Conservation (phyloP, 2,329 filamentous ascomycete species). For the Fusarium graminum region DNA sequence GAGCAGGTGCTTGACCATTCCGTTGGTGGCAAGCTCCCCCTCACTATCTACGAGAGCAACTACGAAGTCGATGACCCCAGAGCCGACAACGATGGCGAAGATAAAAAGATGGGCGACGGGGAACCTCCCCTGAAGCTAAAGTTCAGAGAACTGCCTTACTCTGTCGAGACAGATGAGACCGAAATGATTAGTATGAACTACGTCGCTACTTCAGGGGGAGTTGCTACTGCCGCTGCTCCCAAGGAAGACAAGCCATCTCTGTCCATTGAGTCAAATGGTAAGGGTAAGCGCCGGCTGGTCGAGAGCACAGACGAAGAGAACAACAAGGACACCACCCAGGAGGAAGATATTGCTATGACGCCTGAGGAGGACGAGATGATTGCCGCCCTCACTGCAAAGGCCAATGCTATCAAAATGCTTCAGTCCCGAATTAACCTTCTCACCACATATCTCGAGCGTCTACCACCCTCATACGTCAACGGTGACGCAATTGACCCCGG, state of each 20-base stretch:
- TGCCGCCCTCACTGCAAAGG: slow-evolving; percentile 81
- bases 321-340: slow-evolving; percentile 45
- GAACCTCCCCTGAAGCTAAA: slow-evolving; percentile 70
- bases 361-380: slow-evolving; percentile 73
- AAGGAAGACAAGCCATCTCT: slow-evolving; percentile 59
- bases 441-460: slow-evolving; percentile 79
- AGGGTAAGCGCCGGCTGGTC: slow-evolving; percentile 64
- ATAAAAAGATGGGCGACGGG: slow-evolving; percentile 79
- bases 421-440: slow-evolving; percentile 80
- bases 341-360: slow-evolving; percentile 62
- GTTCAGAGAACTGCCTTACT: slow-evolving; percentile 87
- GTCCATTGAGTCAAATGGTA: slow-evolving; percentile 63
- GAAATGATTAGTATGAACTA: slow-evolving; percentile 99
- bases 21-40: slow-evolving; percentile 83
- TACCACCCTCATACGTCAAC: slow-evolving; percentile 75
- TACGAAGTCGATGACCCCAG: slow-evolving; percentile 76
- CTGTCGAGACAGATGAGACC: slow-evolving; percentile 92
- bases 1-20: slow-evolving; percentile 65
- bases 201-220: slow-evolving; percentile 85
- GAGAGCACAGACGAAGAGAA: slow-evolving; percentile 50
- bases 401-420: slow-evolving; percentile 95
- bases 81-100: slow-evolving; percentile 66
- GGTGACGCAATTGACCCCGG: slow-evolving; percentile 59
- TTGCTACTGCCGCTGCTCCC: slow-evolving; percentile 72
- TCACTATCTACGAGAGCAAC: slow-evolving; percentile 90